Conservation (phyloP, 805 yeast genomes). For the Starmerella gropengiesseri region DNA sequence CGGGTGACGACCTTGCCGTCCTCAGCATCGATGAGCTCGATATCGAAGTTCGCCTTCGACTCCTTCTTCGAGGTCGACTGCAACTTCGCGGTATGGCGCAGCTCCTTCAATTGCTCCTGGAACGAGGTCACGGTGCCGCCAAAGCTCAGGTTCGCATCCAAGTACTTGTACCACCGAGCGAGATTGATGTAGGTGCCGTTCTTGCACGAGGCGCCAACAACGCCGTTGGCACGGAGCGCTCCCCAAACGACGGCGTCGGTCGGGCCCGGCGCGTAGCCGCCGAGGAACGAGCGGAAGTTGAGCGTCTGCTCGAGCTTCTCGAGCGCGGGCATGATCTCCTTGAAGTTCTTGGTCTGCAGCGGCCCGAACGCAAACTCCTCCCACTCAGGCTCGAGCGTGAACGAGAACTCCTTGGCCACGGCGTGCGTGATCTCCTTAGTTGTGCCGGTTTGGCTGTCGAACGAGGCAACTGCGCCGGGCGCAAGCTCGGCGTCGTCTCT, state of each 20-base stretch:
- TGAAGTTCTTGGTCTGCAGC: constrained; percentile 75
- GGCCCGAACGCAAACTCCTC: constrained; percentile 58
- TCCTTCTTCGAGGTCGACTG: constrained; percentile 63
- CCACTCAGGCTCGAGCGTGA: constrained; percentile 39
- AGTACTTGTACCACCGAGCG: constrained; percentile 82
- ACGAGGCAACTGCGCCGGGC: constrained; percentile 29
- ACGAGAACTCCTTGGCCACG: constrained; percentile 31
- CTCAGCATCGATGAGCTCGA: constrained; percentile 81
- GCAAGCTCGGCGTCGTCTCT: constrained; percentile 63
- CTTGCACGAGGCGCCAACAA: constrained; percentile 83
- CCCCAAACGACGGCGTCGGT: constrained; percentile 94
- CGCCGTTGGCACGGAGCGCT: constrained; percentile 80
- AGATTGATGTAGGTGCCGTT: constrained; percentile 74
- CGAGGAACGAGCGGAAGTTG: constrained; percentile 70
- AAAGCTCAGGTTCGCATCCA: constrained; percentile 53
- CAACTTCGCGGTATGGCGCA: constrained; percentile 56
- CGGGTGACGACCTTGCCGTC: constrained; percentile 95
- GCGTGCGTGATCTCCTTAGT: constrained; percentile 35
- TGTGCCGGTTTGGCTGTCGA: constrained; percentile 33
- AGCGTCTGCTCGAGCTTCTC: constrained; percentile 73
- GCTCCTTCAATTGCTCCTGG: constrained; percentile 58
- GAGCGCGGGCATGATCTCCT: constrained; percentile 63
- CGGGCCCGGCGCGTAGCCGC: constrained; percentile 53
- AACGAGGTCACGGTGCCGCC: constrained; percentile 59
- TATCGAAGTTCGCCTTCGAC: constrained; percentile 91